Evolutionary conservation across 139 green algal species (phyloP), one percentile per base, ranked within the genome.

Genomic region (Chlamydomonas sp.): DNA sequence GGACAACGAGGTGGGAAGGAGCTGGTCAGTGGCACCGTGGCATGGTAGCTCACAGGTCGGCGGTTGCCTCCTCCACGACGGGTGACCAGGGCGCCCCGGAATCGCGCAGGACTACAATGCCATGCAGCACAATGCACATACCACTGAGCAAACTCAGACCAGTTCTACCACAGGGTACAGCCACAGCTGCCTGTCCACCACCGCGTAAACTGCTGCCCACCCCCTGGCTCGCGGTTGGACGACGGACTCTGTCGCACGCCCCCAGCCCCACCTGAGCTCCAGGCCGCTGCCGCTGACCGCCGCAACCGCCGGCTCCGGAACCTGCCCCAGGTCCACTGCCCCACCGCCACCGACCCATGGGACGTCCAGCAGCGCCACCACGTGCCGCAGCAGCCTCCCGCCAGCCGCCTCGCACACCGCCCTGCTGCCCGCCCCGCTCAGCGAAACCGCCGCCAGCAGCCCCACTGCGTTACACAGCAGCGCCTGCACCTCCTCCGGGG

Each of bases 391-490:
- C 59, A 86, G 81, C 61, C 72, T 62, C 1, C 71, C 60, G 15
- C 18, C 16, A 0, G 31, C 31, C 31, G 31, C 31, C 31, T 2
- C 60, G 59, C 60, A 78, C 15, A 87, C 20, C 1, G 31, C 72
- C 62, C 62, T 15, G 62, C 31, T 59, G 9, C 83, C 83, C 1
- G 17, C 62, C 5, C 31, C 72, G 31, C 72, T 81, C 4, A 80
- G 83, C 16, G 83, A 10, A 2, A 87, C 0, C 62, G 83, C 83
- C 9, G 83, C 49, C 72, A 87, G 73, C n/a, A 80, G 73, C 12
- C 83, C 83, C 4, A 79, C 31, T 31, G 73, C 80, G 74, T 73
- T 81, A 2, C 10, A 6, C 62, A 80, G 0, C 6, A 87, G 83
- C 62, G 67, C 62, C 73, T 87, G 83, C 3, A 87, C 9, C 12